Evolutionary conservation across 352 stramenopile species (phyloP), one percentile per base, ranked within the genome.

Genomic region (Pythium phragmitis): DNA sequence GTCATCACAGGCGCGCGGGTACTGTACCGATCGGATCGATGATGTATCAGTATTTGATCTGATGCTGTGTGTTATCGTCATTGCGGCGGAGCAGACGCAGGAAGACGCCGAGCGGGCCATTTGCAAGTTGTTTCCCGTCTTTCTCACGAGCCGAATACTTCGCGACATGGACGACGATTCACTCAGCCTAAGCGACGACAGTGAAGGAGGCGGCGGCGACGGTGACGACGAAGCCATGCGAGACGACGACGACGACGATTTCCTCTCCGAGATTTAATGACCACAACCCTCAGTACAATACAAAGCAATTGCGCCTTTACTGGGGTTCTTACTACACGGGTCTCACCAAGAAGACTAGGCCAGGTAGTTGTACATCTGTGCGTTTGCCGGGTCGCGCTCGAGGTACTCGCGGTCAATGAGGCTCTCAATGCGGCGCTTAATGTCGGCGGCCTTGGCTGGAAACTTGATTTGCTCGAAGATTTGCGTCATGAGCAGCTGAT

Each of bases 401-500:
- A 97, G 71, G 50, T 96, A 96, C 57, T 96, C 89, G 46, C 89
- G 77, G 52, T 95, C 88, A 52, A 97, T 96, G 16, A 96, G 78
- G 51, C 80, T 93, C 71, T 96, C 89, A 41, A 97, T 95, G 51
- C 88, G 87, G 26, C 85, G 81, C 75, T 96, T 96, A 65, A 97
- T 87, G 59, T 94, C 80, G 6, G 81, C 75, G 37, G 87, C 77
- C 60, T 92, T 94, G 19, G 85, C 83, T 3, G 81, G 80, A 59
- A 96, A 94, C 45, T 80, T 94, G 26, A 99, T 74, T 65, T 99
- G 96, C 47, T 82, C 85, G n/a, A 97, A 98, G 26, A 99, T 94
- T 79, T 99, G 94, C 21, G 92, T 89, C 75, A 99, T 95, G 23
- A 99, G 77, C 66, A 98, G 80, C 67, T 97, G 92, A 70, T 99